phyloP scores from a whole-genome alignment of 2,329 filamentous ascomycete species.

The Calonectria pauciramosa region DNA sequence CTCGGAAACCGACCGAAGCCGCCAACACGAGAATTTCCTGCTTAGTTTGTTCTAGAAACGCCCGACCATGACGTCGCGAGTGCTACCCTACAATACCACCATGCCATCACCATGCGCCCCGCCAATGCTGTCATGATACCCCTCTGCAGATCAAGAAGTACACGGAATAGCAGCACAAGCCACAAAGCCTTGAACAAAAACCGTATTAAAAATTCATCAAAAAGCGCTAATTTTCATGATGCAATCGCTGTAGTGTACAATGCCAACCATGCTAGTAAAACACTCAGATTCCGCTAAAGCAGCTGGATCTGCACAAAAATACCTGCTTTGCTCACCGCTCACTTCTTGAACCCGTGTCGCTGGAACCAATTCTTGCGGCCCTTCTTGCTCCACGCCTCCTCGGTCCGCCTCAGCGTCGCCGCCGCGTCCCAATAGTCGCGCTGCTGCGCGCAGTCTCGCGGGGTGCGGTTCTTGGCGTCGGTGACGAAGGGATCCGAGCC shows the following conservation, averaged over 20 bases:
- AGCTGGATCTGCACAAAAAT: background rate
- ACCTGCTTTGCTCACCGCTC: background rate
- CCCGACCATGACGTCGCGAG: no score
- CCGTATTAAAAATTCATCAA: background rate
- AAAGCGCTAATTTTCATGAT: constrained; percentile 8
- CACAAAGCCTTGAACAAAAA: background rate
- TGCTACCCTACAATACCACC: no score
- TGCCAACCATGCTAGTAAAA: background rate
- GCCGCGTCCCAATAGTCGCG: constrained; percentile 51
- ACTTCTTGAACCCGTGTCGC: constrained; percentile 43
- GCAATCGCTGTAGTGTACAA: background rate
- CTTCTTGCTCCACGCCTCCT: constrained; percentile 51
- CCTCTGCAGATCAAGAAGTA: no score
- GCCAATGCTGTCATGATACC: no score
- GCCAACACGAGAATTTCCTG: no score
- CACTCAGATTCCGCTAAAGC: background rate
- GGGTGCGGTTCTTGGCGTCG: constrained; percentile 45
- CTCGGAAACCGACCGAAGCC: no score
- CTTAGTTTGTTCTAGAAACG: no score
- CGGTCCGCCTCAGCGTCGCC: constrained; percentile 49
- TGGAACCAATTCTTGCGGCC: constrained; percentile 46
- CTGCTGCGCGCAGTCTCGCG: constrained; percentile 50
- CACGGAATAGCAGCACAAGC: no score
- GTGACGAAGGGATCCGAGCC: constrained; percentile 47
- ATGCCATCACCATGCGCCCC: no score